Evolutionary conservation across 2,329 filamentous ascomycete genomes (phyloP).

Genomic region (Curvularia lunata): DNA sequence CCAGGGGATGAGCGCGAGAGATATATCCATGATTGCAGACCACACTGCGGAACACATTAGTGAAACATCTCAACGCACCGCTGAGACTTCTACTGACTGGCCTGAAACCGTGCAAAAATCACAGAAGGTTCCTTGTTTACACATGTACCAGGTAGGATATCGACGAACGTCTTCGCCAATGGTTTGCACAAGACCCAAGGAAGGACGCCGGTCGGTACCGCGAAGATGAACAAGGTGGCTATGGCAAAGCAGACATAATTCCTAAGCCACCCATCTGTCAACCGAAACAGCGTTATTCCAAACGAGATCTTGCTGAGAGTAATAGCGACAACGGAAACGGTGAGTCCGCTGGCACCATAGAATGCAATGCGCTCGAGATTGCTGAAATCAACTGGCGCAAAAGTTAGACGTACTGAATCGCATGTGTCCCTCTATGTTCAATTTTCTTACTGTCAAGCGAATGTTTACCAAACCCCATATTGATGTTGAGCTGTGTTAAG

Average conservation of each 20-base stretch:
- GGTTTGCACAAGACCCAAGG: conserved; percentile 17
- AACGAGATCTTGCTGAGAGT: conserved; percentile 22
- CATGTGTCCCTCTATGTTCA: neutral
- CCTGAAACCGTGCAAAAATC: conserved; percentile 11
- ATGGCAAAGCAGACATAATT: conserved; percentile 17
- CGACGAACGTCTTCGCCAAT: conserved; percentile 14
- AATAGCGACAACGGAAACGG: conserved; percentile 3
- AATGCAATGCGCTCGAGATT: conserved; percentile 12
- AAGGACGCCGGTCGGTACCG: conserved; percentile 8
- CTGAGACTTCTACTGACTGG: conserved; percentile 4
- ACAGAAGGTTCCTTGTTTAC: conserved; percentile 13
- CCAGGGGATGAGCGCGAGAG: conserved; percentile 18
- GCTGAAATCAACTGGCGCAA: conserved; percentile 1
- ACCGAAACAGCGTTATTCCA: conserved; percentile 18
- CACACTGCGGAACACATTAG: conserved; percentile 15
- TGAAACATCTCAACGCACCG: neutral
- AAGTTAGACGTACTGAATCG: neutral
- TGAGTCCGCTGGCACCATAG: conserved; percentile 9
- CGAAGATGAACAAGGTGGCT: conserved; percentile 12
- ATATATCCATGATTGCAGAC: conserved; percentile 23
- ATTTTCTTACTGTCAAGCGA: conserved; percentile 8
- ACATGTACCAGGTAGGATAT: conserved; percentile 13
- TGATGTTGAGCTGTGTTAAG: conserved; percentile 6
- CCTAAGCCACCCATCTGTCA: conserved; percentile 16
- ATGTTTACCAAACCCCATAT: conserved; percentile 12